Conservation (phyloP, 352 stramenopile species). For the Saprolegnia diclina region DNA sequence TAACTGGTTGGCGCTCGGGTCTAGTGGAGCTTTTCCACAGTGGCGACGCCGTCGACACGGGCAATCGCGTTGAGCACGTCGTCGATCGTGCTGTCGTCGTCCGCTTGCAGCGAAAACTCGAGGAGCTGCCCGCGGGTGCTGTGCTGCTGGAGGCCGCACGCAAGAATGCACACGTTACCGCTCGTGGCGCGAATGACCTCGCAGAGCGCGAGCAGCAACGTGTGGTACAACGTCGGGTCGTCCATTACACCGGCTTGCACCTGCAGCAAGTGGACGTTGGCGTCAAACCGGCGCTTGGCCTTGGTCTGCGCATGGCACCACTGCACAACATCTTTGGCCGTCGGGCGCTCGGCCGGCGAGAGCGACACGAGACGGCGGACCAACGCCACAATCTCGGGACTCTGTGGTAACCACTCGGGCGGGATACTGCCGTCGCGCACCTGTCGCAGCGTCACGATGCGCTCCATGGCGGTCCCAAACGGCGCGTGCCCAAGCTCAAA, state of each 20-base stretch:
- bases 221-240: constrained; percentile 49
- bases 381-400: constrained; percentile 67
- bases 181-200: constrained; percentile 63
- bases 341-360: constrained; percentile 47
- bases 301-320: constrained; percentile 56
- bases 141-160: constrained; percentile 70
- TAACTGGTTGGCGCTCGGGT: too few relatives aligned
- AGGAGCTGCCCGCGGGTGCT: constrained; percentile 63
- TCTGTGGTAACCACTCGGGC: constrained; percentile 39
- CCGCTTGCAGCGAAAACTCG: constrained; percentile 60
- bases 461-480: constrained; percentile 88
- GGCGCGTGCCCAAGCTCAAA: constrained; percentile 86
- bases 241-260: constrained; percentile 48
- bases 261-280: constrained; percentile 37
- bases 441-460: constrained; percentile 72
- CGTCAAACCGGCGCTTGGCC: neutral
- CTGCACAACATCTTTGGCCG: constrained; percentile 57
- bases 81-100: constrained; percentile 6
- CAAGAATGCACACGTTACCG: constrained; percentile 71
- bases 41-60: too few relatives aligned
- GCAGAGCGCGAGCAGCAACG: constrained; percentile 81
- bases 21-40: too few relatives aligned
- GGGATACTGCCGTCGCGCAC: constrained; percentile 69
- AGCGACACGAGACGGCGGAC: constrained; percentile 51
- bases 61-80: constrained; percentile 5